phyloP scores from a whole-genome alignment of 805 yeast genomes.

The Kodamaea neixiangensis region DNA sequence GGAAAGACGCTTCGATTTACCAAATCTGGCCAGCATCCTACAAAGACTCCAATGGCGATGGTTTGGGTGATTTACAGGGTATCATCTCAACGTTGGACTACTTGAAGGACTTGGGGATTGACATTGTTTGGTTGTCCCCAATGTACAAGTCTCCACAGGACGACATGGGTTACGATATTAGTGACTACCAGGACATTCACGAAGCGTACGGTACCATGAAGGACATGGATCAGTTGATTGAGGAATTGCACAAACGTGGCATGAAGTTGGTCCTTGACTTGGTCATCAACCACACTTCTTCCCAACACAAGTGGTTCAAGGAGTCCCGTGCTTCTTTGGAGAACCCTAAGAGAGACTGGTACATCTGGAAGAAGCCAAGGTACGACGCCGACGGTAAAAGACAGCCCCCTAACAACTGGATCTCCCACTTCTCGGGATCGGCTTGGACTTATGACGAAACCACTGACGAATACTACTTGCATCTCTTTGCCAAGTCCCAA shows the following conservation, averaged over 20 bases:
- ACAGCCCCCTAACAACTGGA: constrained; percentile 61
- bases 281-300: constrained; percentile 60
- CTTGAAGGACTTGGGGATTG: constrained; percentile 49
- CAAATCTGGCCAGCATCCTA: constrained; percentile 64
- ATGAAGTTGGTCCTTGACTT: constrained; percentile 55
- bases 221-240: constrained; percentile 51
- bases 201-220: constrained; percentile 55
- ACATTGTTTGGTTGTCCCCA: constrained; percentile 59
- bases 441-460: constrained; percentile 59
- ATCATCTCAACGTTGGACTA: constrained; percentile 54
- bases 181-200: constrained; percentile 54
- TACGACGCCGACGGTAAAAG: constrained; percentile 51
- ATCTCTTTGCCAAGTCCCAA: constrained; percentile 53
- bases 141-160: constrained; percentile 60
- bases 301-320: constrained; percentile 58
- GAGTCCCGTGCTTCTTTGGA: constrained; percentile 52
- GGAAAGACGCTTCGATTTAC: constrained; percentile 58
- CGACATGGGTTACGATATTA: constrained; percentile 65
- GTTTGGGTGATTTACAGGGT: constrained; percentile 59
- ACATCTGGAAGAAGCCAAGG: constrained; percentile 55
- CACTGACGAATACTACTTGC: constrained; percentile 57
- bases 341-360: constrained; percentile 63
- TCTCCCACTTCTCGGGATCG: constrained; percentile 51
- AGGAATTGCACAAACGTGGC: constrained; percentile 49
- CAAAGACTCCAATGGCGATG: constrained; percentile 61